These are phyloP conservation scores for Leptographium wingfieldii DNA, from an alignment of 2,329 filamentous ascomycete genomes.

Conservation along the genomic window DNA sequence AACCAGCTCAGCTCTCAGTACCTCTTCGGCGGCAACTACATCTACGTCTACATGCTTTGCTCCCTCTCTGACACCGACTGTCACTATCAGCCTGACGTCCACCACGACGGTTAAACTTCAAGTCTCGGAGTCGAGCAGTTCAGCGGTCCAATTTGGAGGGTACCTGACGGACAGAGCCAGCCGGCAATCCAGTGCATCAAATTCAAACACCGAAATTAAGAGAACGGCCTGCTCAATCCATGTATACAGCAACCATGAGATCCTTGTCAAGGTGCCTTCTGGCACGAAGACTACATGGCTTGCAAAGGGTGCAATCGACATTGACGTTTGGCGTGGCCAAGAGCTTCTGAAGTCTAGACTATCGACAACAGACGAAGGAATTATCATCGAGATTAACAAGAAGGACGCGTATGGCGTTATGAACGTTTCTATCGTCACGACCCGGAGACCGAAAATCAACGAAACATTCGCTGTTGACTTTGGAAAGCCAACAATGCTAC, in stretches of 20 bases:
- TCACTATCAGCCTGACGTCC: constrained; percentile 25
- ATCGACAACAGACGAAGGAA: constrained; percentile 34
- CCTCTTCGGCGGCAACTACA: not conserved
- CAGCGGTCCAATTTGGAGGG: constrained; percentile 22
- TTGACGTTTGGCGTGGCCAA: constrained; percentile 39
- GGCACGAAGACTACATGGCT: constrained; percentile 41
- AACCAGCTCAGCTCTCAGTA: not conserved
- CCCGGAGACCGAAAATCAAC: constrained; percentile 45
- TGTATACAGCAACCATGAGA: constrained; percentile 32
- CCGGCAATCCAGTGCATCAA: constrained; percentile 1
- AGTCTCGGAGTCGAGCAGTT: constrained; percentile 13
- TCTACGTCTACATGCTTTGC: constrained; percentile 6
- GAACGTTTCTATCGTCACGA: constrained; percentile 45
- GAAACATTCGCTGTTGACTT: constrained; percentile 50
- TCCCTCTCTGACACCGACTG: constrained; percentile 9
- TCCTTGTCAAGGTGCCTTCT: constrained; percentile 40
- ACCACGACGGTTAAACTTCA: constrained; percentile 22
- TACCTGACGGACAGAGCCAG: constrained; percentile 26
- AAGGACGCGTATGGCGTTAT: constrained; percentile 45
- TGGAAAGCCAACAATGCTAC: constrained; percentile 33
- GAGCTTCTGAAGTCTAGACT: constrained; percentile 35
- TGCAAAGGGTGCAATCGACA: constrained; percentile 40
- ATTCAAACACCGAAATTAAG: constrained; percentile 16
- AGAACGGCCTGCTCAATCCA: constrained; percentile 32
- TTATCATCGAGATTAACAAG: constrained; percentile 37